Base-by-base conservation (phyloP, 441 rosid species). In the Pelargonium australe region DNA sequence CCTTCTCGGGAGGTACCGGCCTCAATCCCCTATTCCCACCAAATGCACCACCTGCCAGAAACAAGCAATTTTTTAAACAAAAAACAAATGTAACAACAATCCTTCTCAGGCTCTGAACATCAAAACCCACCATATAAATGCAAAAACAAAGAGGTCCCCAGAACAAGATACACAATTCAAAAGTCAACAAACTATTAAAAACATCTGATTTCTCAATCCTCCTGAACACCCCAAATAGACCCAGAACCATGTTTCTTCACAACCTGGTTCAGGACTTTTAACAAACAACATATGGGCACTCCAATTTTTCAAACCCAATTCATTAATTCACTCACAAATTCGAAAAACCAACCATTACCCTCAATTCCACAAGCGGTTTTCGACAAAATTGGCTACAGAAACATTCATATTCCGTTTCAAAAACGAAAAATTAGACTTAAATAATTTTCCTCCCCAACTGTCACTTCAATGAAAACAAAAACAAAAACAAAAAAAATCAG, bases 1-100 rank as follows among this genome's bases (percentile, higher is more conserved):
- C 99, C 66, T 94, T 91, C 68, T 89, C 97, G 2, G 99, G 97
- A 16, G 97, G 97, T 61, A 89, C 90, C 1, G 99, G 96, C 57
- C 91, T 84, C 65, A 79, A 51, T 69, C 99, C 99, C 77, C 97
- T 87, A 74, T 81, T 87, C 76, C 99, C 96, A 67, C 99, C 99
- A 80, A 89, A 91, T 66, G 96, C 93, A 67, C 97, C 99, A 66
- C 95, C 99, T 91, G 74, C 76, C 34, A 75, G 62, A 72, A 44
- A 68, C 62, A 41, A 14, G 47, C 31, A 19, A 2, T 5, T 17
- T 31, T 13, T 62, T 12, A 31, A 1, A 13, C 4, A 64, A 64
- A 64, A 31, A 31, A 2, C 37, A 31, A 4, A 31, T 31, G 37
- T 5, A 31, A 31, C 37, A 31, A 31, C 3, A 31, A 31, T 31